A percentile compares a stretch with the other conserved stretches of the same genome.
These are phyloP conservation scores for Truncatella angustata DNA, from an alignment of 2,329 filamentous ascomycete genomes.

Conservation along the genomic window DNA sequence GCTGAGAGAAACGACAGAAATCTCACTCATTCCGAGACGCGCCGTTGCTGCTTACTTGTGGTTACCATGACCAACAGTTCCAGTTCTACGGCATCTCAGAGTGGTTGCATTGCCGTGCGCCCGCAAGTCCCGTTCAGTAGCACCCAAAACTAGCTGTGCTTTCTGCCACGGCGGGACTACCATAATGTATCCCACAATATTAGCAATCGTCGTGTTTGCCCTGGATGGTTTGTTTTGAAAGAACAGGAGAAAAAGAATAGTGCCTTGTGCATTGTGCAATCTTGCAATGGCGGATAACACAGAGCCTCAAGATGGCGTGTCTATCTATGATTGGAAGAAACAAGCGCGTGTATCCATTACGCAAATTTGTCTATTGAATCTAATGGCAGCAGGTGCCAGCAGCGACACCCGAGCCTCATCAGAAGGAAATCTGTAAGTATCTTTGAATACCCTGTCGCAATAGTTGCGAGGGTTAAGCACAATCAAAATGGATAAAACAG, in stretches of 20 bases:
- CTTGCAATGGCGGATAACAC: not conserved
- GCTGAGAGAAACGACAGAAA: not conserved
- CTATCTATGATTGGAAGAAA: conserved; percentile 13
- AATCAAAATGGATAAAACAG: too few species aligned
- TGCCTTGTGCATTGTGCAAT: too few species aligned
- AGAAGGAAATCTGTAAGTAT: conserved; percentile 3
- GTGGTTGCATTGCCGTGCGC: conserved; percentile 1
- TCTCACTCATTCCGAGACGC: conserved; percentile 3
- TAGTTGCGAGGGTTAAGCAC: too few species aligned
- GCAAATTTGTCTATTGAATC: conserved; percentile 7
- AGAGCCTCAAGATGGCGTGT: conserved; percentile 8
- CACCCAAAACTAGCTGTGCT: too few species aligned
- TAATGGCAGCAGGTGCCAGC: not conserved
- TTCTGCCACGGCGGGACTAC: too few species aligned
- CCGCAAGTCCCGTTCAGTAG: too few species aligned
- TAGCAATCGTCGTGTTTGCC: not conserved
- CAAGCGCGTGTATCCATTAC: conserved; percentile 9
- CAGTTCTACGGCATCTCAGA: conserved; percentile 3
- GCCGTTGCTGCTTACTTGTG: conserved; percentile 2
- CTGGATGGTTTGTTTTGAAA: not conserved
- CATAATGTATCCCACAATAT: too few species aligned
- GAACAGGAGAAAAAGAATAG: not conserved
- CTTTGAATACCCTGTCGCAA: too few species aligned
- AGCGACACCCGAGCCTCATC: not conserved
- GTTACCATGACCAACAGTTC: not conserved